Evolutionary conservation across 805 yeast species (phyloP).

Genomic region (Saccharomycopsis selenospora): DNA sequence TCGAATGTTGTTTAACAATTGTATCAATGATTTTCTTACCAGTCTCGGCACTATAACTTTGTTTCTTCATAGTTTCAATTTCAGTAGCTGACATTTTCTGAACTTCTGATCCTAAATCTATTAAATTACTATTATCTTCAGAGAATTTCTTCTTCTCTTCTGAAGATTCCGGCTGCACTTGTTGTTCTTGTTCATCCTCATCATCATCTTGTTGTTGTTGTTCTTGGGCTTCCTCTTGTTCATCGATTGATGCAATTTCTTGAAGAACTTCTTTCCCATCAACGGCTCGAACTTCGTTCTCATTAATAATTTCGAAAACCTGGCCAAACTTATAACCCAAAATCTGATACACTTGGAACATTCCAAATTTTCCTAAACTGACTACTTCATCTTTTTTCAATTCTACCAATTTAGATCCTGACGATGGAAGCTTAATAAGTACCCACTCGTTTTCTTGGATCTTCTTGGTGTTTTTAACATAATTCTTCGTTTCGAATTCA

Average conservation of each 20-base stretch:
- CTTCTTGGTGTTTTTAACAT: slow-evolving; percentile 25
- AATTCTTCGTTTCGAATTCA: no score
- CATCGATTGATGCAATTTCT: slow-evolving; percentile 26
- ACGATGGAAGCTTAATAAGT: slow-evolving; percentile 74
- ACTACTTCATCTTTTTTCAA: slow-evolving; percentile 53
- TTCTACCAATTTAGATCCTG: slow-evolving; percentile 65
- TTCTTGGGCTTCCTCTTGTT: slow-evolving; percentile 27
- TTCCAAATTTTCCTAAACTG: slow-evolving; percentile 86
- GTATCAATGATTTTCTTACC: slow-evolving; percentile 76
- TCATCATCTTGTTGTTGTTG: slow-evolving; percentile 31
- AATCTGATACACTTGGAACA: slow-evolving; percentile 65
- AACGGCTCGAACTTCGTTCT: slow-evolving; percentile 44
- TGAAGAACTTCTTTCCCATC: slow-evolving; percentile 31
- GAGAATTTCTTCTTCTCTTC: slow-evolving; percentile 34
- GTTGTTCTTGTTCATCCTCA: slow-evolving; percentile 32
- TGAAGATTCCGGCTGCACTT: slow-evolving; percentile 26
- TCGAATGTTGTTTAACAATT: slow-evolving; percentile 76
- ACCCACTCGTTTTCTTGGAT: slow-evolving; percentile 48
- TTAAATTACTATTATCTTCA: slow-evolving; percentile 56
- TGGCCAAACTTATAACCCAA: slow-evolving; percentile 83
- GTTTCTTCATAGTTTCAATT: slow-evolving; percentile 72
- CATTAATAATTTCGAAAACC: slow-evolving; percentile 74
- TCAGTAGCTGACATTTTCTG: slow-evolving; percentile 75
- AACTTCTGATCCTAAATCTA: slow-evolving; percentile 59
- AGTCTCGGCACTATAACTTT: slow-evolving; percentile 49